Evolutionary conservation across 2,329 filamentous ascomycete genomes (phyloP).

Genomic region (Parafenestella ontariensis): DNA sequence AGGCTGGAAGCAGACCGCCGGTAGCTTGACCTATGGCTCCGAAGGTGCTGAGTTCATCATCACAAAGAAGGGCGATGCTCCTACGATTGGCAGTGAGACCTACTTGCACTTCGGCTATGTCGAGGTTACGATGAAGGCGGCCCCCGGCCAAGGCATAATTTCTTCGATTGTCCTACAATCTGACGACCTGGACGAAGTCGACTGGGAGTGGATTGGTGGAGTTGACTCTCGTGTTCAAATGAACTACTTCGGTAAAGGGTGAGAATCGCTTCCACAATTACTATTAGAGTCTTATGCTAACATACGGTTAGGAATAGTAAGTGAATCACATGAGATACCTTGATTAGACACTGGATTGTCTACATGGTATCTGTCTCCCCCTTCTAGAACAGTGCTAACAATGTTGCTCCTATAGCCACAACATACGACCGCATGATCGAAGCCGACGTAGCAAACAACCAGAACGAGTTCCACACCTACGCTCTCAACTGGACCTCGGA

Average conservation of each 20-base stretch:
- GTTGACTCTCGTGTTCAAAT: conserved; percentile 69
- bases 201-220: conserved; percentile 81
- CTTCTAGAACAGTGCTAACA: no score
- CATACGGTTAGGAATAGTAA: no score
- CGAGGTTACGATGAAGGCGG: conserved; percentile 79
- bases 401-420: conserved; percentile 51
- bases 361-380: no score
- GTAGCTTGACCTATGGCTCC: conserved; percentile 52
- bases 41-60: conserved; percentile 61
- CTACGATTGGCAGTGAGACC: conserved; percentile 80
- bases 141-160: conserved; percentile 76
- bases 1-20: conserved; percentile 48
- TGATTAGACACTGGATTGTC: no score
- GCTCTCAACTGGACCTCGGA: conserved; percentile 76
- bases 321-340: no score
- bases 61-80: conserved; percentile 56
- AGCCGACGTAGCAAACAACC: conserved; percentile 63
- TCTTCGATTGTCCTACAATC: conserved; percentile 84
- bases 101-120: conserved; percentile 84
- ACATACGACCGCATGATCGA: conserved; percentile 73
- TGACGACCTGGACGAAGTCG: conserved; percentile 85
- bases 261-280: no score
- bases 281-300: no score
- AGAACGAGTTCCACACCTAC: conserved; percentile 69
- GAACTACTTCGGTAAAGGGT: conserved; percentile 83